Conservation (phyloP, 371 early-diverging fungal genomes). For the Mucor saturninus region DNA sequence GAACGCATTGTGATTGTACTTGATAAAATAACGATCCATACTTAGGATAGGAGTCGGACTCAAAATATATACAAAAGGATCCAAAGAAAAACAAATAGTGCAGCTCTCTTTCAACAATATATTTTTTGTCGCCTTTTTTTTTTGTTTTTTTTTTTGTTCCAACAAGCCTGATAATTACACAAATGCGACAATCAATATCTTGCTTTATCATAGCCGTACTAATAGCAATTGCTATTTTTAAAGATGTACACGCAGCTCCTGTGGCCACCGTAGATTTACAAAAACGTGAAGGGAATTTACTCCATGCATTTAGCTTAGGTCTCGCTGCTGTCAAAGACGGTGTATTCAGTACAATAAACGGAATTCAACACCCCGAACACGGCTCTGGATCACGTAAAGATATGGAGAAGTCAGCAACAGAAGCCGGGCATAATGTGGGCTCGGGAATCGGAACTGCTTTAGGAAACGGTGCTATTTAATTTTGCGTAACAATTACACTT, state of each 20-base stretch:
- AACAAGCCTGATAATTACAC: too few relatives aligned
- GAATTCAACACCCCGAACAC: not conserved
- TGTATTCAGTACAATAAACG: not conserved
- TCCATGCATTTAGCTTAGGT: slow-evolving; percentile 2
- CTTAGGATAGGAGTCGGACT: too few relatives aligned
- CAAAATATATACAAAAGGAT: too few relatives aligned
- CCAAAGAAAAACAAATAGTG: too few relatives aligned
- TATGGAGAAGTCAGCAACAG: not conserved
- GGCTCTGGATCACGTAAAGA: slow-evolving; percentile 8
- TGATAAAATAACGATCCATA: too few relatives aligned
- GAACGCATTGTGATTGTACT: too few relatives aligned
- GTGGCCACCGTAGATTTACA: not conserved
- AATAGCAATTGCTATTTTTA: not conserved
- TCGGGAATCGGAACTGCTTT: slow-evolving; percentile 6
- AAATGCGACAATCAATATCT: too few relatives aligned
- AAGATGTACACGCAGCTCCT: not conserved
- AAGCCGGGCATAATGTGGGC: slow-evolving; percentile 6
- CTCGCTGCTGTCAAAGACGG: not conserved
- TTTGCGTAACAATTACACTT: too few relatives aligned
- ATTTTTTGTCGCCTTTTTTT: too few relatives aligned
- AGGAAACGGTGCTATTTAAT: not conserved
- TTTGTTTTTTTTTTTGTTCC: too few relatives aligned
- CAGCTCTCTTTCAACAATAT: too few relatives aligned
- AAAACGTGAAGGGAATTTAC: not conserved
- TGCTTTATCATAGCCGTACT: too few relatives aligned